Base-by-base conservation (phyloP, 352 stramenopile genomes). In the Plasmopara viticola region DNA sequence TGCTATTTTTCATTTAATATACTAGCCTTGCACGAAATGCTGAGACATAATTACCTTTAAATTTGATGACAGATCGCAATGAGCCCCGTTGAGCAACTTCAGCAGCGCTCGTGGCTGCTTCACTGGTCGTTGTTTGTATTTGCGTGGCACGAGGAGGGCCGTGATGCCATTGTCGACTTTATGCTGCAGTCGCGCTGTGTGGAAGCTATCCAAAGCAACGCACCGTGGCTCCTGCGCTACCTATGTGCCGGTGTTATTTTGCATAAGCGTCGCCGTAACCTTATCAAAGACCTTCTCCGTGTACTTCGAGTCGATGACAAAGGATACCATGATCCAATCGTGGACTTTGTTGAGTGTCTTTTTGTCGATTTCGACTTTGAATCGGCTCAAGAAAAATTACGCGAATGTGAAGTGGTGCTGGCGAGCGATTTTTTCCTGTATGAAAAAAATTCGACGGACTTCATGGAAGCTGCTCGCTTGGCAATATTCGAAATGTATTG, bases 401-500 rank as follows among this genome's bases (percentile, higher is more conserved):
- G 86, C 51, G 84, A 96, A 67, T 98, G 94, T 66, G 90, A 98
- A 66, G 78, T 95, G 42, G 94, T 99, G 51, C 76, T 99, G 41
- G 74, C 76, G 10, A 90, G 87, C 40, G 97, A 99, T 64, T 99
- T 98, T 64, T 99, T 99, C 73, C 75, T 99, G 31, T 87, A 89
- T 67, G 81, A 92, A 70, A 90, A 91, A 66, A 97, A 97, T 64
- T 96, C 97, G 66, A 92, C 79, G n/a, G 90, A 96, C 58, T 99
- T 99, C 57, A 98, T 99, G 94, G 95, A 99, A 69, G 86, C 96
- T 34, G 95, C 96, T 13, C 81, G 96, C 18, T 82, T 98, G 13
- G 96, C 98, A 73, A 98, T 98, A 53, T 99, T 99, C 68, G 97
- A 99, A 73, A 98, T 98, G 61, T 99, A 99, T 78, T 99, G 96